phyloP scores from a whole-genome alignment of 768 basidiomycete species.

The Filobasidium wieringae region DNA sequence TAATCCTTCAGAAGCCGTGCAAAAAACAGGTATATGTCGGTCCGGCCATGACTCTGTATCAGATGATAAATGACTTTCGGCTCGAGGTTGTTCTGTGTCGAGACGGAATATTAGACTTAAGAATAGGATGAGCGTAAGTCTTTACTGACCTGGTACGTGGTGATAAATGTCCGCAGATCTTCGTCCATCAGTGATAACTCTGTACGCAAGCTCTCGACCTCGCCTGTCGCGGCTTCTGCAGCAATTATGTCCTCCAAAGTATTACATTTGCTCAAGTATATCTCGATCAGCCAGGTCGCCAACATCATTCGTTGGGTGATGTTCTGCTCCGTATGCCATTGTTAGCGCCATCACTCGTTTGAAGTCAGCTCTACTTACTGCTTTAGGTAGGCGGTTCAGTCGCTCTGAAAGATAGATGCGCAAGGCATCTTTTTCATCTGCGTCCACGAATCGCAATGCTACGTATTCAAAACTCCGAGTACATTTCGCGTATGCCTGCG shows the following conservation, averaged over 20 bases:
- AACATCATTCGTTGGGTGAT: conserved; percentile 91
- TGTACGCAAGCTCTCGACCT: conserved; percentile 69
- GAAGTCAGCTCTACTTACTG: conserved; percentile 44
- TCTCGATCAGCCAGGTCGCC: conserved; percentile 95
- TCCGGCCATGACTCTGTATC: conserved; percentile 83
- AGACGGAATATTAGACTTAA: not conserved
- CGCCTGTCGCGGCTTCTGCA: conserved; percentile 56
- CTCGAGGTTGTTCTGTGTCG: conserved; percentile 63
- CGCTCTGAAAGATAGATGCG: conserved; percentile 79
- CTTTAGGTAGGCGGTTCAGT: conserved; percentile 71
- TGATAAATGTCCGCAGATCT: conserved; percentile 81
- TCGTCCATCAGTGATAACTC: conserved; percentile 79
- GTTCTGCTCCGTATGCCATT: conserved; percentile 48
- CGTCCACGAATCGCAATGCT: conserved; percentile 76
- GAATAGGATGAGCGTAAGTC: not conserved
- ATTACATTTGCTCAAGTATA: conserved; percentile 92
- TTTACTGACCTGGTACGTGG: conserved; percentile 70
- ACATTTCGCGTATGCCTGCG: conserved; percentile 81
- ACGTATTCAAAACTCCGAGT: conserved; percentile 78
- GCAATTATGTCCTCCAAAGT: conserved; percentile 88
- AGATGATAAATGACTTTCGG: conserved; percentile 78
- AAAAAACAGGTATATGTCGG: conserved; percentile 82
- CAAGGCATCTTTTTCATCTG: conserved; percentile 75
- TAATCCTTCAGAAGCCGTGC: conserved; percentile 70
- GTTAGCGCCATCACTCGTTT: not conserved